Percentiles rank a stretch among this genome's conserved stretches.
phyloP scores from a whole-genome alignment of 2,329 filamentous ascomycete species.

The Leptosphaerulina australis region DNA sequence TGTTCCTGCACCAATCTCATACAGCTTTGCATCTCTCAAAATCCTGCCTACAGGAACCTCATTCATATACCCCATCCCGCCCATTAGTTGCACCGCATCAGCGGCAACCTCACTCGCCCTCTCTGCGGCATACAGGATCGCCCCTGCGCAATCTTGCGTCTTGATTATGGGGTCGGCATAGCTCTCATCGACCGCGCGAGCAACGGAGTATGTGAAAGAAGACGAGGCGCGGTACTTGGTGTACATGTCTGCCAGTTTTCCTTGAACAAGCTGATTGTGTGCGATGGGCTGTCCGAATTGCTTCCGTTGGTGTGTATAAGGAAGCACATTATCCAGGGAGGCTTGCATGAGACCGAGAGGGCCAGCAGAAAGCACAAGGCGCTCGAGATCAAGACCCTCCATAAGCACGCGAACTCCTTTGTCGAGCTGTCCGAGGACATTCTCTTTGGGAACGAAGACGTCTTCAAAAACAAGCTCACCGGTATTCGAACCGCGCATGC shows the following conservation, averaged over 20 bases:
- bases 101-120: slow-evolving; percentile 83
- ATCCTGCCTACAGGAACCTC: slow-evolving; percentile 90
- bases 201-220: slow-evolving; percentile 88
- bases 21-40: slow-evolving; percentile 78
- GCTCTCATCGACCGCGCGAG: slow-evolving; percentile 70
- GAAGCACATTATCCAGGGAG: slow-evolving; percentile 80
- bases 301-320: slow-evolving; percentile 85
- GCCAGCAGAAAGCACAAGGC: slow-evolving; percentile 87
- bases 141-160: slow-evolving; percentile 92
- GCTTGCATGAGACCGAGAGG: slow-evolving; percentile 96
- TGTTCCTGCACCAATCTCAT: slow-evolving; percentile 96
- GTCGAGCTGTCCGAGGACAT: slow-evolving; percentile 80
- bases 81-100: slow-evolving; percentile 89
- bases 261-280: slow-evolving; percentile 91
- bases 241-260: slow-evolving; percentile 95
- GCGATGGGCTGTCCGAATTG: slow-evolving; percentile 89
- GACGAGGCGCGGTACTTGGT: slow-evolving; percentile 84
- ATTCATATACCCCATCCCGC: slow-evolving; percentile 95
- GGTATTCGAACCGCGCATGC: slow-evolving; percentile 96
- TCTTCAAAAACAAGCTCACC: slow-evolving; percentile 90
- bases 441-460: slow-evolving; percentile 84
- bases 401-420: slow-evolving; percentile 89
- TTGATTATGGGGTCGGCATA: slow-evolving; percentile 63
- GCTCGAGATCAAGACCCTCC: slow-evolving; percentile 93
- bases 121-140: slow-evolving; percentile 92